Percentiles rank a stretch among this genome's conserved stretches.
These are phyloP conservation scores for Phytophthora chlamydospora DNA, from an alignment of 352 stramenopile genomes.

Conservation along the genomic window DNA sequence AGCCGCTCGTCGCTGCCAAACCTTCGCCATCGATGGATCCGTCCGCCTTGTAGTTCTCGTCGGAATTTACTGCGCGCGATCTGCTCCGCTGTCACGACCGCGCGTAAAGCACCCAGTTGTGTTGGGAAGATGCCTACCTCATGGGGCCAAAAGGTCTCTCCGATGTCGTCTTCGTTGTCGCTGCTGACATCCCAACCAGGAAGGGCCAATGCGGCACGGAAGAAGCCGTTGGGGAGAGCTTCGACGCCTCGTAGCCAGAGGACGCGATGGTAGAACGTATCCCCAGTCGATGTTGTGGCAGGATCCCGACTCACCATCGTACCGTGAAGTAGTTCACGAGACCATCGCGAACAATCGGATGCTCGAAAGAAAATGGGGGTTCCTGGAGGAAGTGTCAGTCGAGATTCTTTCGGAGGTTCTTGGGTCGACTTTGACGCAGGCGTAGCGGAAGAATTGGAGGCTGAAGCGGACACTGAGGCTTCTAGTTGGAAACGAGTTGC, in stretches of 20 bases:
- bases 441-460: not conserved
- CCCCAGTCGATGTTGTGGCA: slow-evolving; percentile 20
- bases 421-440: not conserved
- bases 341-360: slow-evolving; percentile 50
- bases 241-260: slow-evolving; percentile 75
- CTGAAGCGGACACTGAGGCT: not conserved
- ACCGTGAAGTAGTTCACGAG: slow-evolving; percentile 66
- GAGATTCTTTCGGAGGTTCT: slow-evolving; percentile 28
- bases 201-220: slow-evolving; percentile 55
- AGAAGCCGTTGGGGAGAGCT: slow-evolving; percentile 69
- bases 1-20: not conserved
- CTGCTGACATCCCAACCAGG: slow-evolving; percentile 29
- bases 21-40: slow-evolving; percentile 20
- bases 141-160: slow-evolving; percentile 45
- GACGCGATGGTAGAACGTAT: slow-evolving; percentile 57
- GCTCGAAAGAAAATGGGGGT: slow-evolving; percentile 63
- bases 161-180: slow-evolving; percentile 11
- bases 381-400: slow-evolving; percentile 40
- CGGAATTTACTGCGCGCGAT: slow-evolving; percentile 59
- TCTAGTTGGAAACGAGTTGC: slow-evolving; percentile 7
- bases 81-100: slow-evolving; percentile 60
- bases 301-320: slow-evolving; percentile 21
- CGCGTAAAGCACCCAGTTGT: slow-evolving; percentile 60
- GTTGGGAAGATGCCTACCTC: slow-evolving; percentile 62
- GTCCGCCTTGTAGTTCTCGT: slow-evolving; percentile 45